Conservation (phyloP, 345 rosid species). For the Dovyalis caffra region DNA sequence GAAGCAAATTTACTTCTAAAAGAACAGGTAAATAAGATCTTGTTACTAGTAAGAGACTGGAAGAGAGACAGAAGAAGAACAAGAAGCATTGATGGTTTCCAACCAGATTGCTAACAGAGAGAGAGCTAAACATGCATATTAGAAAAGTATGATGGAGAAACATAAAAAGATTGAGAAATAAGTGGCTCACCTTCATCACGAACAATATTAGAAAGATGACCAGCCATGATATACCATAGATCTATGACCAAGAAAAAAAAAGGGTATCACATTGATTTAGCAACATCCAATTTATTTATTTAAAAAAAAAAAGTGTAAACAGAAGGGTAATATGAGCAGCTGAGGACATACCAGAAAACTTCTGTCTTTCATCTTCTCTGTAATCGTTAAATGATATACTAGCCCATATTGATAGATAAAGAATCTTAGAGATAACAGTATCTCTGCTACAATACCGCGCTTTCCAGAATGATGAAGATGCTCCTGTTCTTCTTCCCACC, state of each 20-base stretch:
- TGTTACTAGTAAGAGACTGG: not conserved
- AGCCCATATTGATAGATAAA: conserved; percentile 97
- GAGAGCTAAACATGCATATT: not conserved
- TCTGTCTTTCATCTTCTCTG: conserved; percentile 34
- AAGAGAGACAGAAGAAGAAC: not conserved
- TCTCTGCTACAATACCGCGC: conserved; percentile 92
- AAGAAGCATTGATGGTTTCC: not conserved
- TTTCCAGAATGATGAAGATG: conserved; percentile 87
- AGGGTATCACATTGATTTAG: not conserved
- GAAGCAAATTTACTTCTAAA: not conserved
- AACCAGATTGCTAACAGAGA: not conserved
- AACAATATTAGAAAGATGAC: conserved; percentile 84
- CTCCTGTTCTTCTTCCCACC: conserved; percentile 99
- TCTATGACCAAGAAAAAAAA: conserved; percentile 41
- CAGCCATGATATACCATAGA: conserved; percentile 93
- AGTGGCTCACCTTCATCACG: conserved; percentile 85
- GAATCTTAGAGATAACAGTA: conserved; percentile 74
- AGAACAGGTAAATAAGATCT: not conserved
- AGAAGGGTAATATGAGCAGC: conserved; percentile 1
- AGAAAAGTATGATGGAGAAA: not conserved
- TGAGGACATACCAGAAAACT: conserved; percentile 64
- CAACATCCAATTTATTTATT: not conserved
- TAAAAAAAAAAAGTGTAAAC: not conserved
- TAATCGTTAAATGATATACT: conserved; percentile 76
- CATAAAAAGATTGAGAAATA: not conserved